Conservation (phyloP, 768 basidiomycete genomes). For the Fomitopsis serialis region DNA sequence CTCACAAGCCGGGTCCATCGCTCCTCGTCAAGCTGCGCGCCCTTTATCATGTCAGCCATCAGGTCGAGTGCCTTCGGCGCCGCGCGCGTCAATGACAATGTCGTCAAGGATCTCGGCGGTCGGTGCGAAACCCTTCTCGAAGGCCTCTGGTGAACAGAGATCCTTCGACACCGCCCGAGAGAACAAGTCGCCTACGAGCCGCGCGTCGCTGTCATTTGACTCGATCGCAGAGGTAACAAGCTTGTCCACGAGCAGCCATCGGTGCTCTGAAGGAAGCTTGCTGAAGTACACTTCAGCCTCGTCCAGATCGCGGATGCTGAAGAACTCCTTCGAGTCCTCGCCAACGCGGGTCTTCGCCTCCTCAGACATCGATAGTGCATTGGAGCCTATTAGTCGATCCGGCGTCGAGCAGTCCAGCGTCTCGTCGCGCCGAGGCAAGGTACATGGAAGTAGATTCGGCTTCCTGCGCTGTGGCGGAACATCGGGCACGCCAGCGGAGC, state of each 20-base stretch:
- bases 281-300: constrained; percentile 83
- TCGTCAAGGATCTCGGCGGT: constrained; percentile 81
- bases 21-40: constrained; percentile 57
- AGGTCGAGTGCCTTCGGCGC: constrained; percentile 79
- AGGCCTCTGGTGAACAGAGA: constrained; percentile 47
- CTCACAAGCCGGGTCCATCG: constrained; percentile 48
- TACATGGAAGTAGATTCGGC: constrained; percentile 71
- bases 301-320: constrained; percentile 76
- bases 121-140: constrained; percentile 70
- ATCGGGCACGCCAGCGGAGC: constrained; percentile 39
- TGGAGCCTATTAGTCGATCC: constrained; percentile 55
- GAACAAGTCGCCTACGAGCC: constrained; percentile 72
- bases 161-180: constrained; percentile 54
- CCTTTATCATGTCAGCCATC: constrained; percentile 69
- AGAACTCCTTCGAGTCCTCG: constrained; percentile 84
- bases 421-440: constrained; percentile 54
- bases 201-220: constrained; percentile 46
- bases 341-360: constrained; percentile 65
- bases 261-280: constrained; percentile 61
- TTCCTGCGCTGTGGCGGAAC: constrained; percentile 55
- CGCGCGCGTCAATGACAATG: constrained; percentile 82
- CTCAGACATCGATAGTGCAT: constrained; percentile 19
- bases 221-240: constrained; percentile 63
- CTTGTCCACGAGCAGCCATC: constrained; percentile 64
- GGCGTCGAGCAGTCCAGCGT: constrained; percentile 29